Conservation (phyloP, 306 rosid genomes). For the Trichosanthes cucumerina region DNA sequence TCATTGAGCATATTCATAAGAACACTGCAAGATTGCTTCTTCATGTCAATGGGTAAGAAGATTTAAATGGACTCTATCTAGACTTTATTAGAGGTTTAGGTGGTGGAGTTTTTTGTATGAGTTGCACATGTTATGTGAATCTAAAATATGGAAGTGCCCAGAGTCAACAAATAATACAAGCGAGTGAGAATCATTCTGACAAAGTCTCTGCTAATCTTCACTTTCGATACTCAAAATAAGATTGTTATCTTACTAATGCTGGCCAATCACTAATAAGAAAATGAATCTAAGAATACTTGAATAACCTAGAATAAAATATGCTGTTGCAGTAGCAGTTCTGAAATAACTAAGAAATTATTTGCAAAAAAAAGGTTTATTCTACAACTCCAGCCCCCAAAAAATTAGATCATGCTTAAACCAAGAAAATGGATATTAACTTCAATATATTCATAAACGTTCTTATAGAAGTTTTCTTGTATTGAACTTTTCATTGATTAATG, state of each 20-base stretch:
- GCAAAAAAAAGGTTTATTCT: not conserved
- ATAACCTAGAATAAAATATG: not conserved
- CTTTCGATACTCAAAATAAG: not conserved
- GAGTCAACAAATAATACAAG: not conserved
- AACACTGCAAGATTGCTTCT: conserved; percentile 76
- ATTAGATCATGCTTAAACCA: not conserved
- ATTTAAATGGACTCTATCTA: not conserved
- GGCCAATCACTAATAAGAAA: not conserved
- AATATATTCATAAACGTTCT: not conserved
- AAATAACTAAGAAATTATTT: not conserved
- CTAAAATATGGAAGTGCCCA: not conserved
- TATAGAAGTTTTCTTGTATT: not conserved
- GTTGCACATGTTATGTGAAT: not conserved
- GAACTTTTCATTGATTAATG: not conserved
- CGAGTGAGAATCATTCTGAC: not conserved
- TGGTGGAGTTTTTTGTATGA: not conserved
- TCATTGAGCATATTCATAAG: conserved; percentile 68
- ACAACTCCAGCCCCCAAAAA: not conserved
- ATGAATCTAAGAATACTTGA: not conserved
- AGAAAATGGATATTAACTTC: not conserved
- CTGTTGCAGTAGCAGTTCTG: not conserved
- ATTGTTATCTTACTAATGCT: not conserved
- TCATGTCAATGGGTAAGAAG: conserved; percentile 77
- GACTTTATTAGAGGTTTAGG: not conserved
- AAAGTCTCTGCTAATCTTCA: not conserved